These are phyloP conservation scores for Teratosphaeria nubilosa DNA, from an alignment of 2,329 filamentous ascomycete species.

Conservation along the genomic window DNA sequence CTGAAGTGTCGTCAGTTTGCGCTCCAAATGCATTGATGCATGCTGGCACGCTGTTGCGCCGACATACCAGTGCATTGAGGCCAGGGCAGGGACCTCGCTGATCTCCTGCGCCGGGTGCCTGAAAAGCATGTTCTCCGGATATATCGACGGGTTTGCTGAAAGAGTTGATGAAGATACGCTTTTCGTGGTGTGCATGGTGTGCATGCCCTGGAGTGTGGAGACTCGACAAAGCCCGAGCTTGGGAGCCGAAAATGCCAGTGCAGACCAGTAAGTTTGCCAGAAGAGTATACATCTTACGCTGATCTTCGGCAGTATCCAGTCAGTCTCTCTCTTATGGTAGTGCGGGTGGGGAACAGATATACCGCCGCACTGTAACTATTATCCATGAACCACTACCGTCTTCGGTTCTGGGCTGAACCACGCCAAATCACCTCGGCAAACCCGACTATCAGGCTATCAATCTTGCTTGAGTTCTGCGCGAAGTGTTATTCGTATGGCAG, in stretches of 20 bases:
- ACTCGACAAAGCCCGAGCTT: not conserved
- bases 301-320: not conserved
- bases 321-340: too few relatives aligned
- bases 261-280: not conserved
- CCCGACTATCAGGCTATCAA: too few relatives aligned
- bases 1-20: not conserved
- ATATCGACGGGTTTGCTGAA: constrained; percentile 3
- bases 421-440: too few relatives aligned
- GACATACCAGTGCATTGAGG: constrained; percentile 3
- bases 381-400: too few relatives aligned
- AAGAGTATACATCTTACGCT: not conserved
- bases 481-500: too few relatives aligned
- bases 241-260: not conserved
- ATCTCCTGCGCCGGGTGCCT: constrained; percentile 3
- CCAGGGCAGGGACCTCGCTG: constrained; percentile 12
- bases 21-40: not conserved
- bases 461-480: too few relatives aligned
- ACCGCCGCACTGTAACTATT: too few relatives aligned
- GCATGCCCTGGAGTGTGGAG: not conserved
- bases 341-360: too few relatives aligned
- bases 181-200: not conserved
- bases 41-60: not conserved
- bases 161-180: not conserved
- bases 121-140: constrained; percentile 5
- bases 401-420: too few relatives aligned